phyloP scores from a whole-genome alignment of 805 yeast genomes.

The Myxozyma udenii region DNA sequence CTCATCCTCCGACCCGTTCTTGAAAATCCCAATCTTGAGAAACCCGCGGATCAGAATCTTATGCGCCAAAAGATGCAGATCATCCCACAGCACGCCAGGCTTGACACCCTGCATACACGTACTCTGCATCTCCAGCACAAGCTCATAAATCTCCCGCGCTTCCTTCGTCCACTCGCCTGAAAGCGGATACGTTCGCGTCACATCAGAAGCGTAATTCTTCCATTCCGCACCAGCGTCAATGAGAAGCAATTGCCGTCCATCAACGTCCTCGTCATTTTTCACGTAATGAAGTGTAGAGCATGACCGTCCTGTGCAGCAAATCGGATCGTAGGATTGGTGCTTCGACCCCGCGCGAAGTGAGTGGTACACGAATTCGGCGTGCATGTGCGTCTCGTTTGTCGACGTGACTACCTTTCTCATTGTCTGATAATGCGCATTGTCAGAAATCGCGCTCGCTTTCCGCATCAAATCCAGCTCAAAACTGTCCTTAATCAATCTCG shows the following conservation, averaged over 20 bases:
- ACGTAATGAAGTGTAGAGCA: slow-evolving; percentile 90
- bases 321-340: slow-evolving; percentile 86
- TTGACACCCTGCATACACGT: slow-evolving; percentile 66
- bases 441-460: slow-evolving; percentile 81
- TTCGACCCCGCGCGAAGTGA: slow-evolving; percentile 92
- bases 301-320: slow-evolving; percentile 89
- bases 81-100: slow-evolving; percentile 87
- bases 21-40: slow-evolving; percentile 71
- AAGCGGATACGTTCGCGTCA: slow-evolving; percentile 92
- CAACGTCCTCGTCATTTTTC: slow-evolving; percentile 66
- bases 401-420: slow-evolving; percentile 92
- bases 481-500: slow-evolving; percentile 79
- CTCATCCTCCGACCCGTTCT: slow-evolving; percentile 50
- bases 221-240: slow-evolving; percentile 98
- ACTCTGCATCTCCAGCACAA: slow-evolving; percentile 79
- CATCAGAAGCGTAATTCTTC: slow-evolving; percentile 89
- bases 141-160: slow-evolving; percentile 73
- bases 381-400: slow-evolving; percentile 80
- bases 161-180: slow-evolving; percentile 87
- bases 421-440: slow-evolving; percentile 82
- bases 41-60: slow-evolving; percentile 68
- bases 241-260: slow-evolving; percentile 57
- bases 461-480: slow-evolving; percentile 74
- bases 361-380: slow-evolving; percentile 93
- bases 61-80: slow-evolving; percentile 77